Base-by-base conservation (phyloP, 306 rosid species). In the Gillenia trifoliata region DNA sequence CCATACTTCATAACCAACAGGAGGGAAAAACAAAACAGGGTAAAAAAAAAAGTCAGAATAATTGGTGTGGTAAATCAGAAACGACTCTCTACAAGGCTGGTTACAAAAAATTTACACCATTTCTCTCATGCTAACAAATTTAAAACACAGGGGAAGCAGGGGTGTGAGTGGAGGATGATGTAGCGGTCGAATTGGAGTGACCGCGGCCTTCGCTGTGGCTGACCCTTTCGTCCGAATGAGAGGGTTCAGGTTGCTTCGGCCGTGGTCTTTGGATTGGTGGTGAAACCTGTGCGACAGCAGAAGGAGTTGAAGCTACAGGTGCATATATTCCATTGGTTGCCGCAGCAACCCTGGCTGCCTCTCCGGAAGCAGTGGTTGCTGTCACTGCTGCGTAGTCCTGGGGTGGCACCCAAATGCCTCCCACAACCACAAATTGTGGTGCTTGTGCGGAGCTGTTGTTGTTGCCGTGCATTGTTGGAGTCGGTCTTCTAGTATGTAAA, bases 391-490 rank as follows among this genome's bases (percentile, higher is more conserved):
- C 78, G 30, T 73, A 93, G 13, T 93, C 96, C 30, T 81, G 83
- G 12, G 97, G 96, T n/a, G 89, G 91, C 64, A 88, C 79, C 89
- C 88, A 93, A 62, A 91, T 84, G 81, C 93, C 91, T 19, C 97
- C 98, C 55, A 94, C 93, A 63, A 89, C 82, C 52, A 91, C 85
- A 71, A 94, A 83, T 15, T 91, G 91, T 5, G 85, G 85, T 64
- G 91, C 67, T 64, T 86, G 90, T 17, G 88, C 63, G 73, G 75
- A 83, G 76, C 20, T 50, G 70, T 30, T 83, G 26, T 41, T 77
- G 80, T 78, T 88, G 64, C 80, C 82, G 76, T 80, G 89, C 7
- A 80, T 81, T 22, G 88, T 26, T 1, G 88, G 80, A 59, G 82
- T 83, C 41, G 97, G 93, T 68, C 97, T 86, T 79, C 96, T 80